phyloP scores from a whole-genome alignment of 495 filamentous ascomycete genomes.

The Mycothermus thermophilus region DNA sequence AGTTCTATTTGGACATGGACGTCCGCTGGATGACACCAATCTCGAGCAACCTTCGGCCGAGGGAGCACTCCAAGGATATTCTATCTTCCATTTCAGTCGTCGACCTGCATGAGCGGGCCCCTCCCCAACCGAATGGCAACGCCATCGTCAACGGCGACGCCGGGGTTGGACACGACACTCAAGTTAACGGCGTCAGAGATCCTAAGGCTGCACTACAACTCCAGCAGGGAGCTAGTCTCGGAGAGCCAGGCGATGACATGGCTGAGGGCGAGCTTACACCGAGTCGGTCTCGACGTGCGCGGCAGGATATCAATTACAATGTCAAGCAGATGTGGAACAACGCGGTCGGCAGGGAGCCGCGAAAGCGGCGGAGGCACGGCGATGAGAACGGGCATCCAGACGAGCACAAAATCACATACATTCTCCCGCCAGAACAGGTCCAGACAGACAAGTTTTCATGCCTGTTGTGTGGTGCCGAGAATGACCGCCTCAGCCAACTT shows the following conservation, averaged over 20 bases:
- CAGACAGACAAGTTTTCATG: constrained; percentile 29
- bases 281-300: constrained; percentile 24
- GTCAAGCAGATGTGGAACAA: constrained; percentile 35
- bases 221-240: neutral
- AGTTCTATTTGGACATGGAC: constrained; percentile 33
- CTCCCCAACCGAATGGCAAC: constrained; percentile 18
- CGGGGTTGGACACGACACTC: constrained; percentile 1
- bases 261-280: constrained; percentile 25
- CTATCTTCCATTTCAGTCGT: constrained; percentile 17
- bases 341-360: constrained; percentile 31
- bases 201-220: too few relatives aligned
- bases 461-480: constrained; percentile 30
- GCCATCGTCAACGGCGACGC: constrained; percentile 14
- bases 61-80: constrained; percentile 16
- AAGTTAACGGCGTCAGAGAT: constrained; percentile 4
- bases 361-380: constrained; percentile 24
- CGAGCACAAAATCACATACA: constrained; percentile 29
- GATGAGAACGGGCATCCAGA: constrained; percentile 17
- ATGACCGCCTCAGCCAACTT: constrained; percentile 30
- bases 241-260: constrained; percentile 9
- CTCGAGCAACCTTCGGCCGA: constrained; percentile 12
- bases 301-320: constrained; percentile 38
- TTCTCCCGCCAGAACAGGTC: constrained; percentile 30
- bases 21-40: constrained; percentile 28
- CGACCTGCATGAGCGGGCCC: constrained; percentile 16